Evolutionary conservation across 305 asterid species (phyloP).

Genomic region (Rubia balearica): DNA sequence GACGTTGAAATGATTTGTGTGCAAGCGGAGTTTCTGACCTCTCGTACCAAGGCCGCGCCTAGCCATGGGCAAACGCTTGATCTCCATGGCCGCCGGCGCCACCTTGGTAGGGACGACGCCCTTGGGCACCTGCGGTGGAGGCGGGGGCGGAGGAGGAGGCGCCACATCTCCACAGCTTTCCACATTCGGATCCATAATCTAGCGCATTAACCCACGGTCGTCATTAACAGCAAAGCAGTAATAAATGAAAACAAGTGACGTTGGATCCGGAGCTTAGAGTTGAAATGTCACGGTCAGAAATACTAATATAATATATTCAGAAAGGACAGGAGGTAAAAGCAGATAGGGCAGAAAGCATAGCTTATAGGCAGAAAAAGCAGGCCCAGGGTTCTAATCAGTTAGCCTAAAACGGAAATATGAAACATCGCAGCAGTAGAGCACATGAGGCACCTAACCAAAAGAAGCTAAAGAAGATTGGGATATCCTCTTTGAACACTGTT

Average conservation of each 20-base stretch:
- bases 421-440: no score
- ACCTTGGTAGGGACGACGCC: neutral
- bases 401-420: no score
- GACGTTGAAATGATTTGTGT: neutral
- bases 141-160: neutral
- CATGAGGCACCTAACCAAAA: no score
- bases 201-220: neutral
- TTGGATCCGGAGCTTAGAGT: neutral
- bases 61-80: neutral
- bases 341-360: neutral
- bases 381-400: neutral
- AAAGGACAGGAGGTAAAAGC: neutral
- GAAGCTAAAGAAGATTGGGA: no score
- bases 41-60: neutral
- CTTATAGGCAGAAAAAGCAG: neutral
- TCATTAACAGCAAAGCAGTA: no score
- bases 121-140: neutral
- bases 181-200: neutral
- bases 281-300: neutral
- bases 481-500: no score
- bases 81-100: neutral
- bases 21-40: neutral
- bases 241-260: no score
- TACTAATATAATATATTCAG: no score
- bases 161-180: neutral